Evolutionary conservation across 2,329 filamentous ascomycete genomes (phyloP).

Genomic region (Pseudocercospora vitis): DNA sequence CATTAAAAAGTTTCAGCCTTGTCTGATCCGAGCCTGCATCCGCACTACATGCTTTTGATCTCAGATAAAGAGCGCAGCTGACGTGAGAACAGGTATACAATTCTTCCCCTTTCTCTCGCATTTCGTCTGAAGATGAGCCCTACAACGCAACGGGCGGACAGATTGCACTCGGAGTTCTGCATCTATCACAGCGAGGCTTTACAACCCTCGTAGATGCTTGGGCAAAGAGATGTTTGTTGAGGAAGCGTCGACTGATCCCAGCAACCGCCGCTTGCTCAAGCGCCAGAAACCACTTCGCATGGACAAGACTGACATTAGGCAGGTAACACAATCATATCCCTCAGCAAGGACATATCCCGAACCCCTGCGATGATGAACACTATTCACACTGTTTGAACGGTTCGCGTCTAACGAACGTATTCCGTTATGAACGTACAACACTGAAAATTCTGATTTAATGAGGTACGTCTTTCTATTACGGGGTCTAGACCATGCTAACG

Average conservation of each 20-base stretch:
- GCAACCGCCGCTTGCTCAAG: conserved; percentile 8
- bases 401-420: conserved; percentile 50
- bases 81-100: conserved; percentile 28
- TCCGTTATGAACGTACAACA: conserved; percentile 59
- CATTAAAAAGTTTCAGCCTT: conserved; percentile 67
- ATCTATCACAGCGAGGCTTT: conserved; percentile 59
- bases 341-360: neutral
- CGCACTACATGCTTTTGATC: conserved; percentile 24
- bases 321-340: conserved; percentile 24
- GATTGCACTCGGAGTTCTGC: conserved; percentile 55
- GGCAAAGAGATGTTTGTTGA: conserved; percentile 63
- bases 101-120: conserved; percentile 28
- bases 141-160: conserved; percentile 71
- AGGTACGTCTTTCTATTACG: neutral
- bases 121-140: conserved; percentile 56
- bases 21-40: conserved; percentile 53
- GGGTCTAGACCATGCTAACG: conserved; percentile 3
- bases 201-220: conserved; percentile 63
- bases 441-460: conserved; percentile 64
- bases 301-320: conserved; percentile 23
- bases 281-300: neutral
- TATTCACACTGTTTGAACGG: conserved; percentile 73
- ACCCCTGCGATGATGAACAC: conserved; percentile 60
- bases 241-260: conserved; percentile 65
- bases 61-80: conserved; percentile 37